A percentile compares a stretch with the other conserved stretches of the same genome.
Conservation (phyloP, 768 basidiomycete species). For the Jaapia argillacea region DNA sequence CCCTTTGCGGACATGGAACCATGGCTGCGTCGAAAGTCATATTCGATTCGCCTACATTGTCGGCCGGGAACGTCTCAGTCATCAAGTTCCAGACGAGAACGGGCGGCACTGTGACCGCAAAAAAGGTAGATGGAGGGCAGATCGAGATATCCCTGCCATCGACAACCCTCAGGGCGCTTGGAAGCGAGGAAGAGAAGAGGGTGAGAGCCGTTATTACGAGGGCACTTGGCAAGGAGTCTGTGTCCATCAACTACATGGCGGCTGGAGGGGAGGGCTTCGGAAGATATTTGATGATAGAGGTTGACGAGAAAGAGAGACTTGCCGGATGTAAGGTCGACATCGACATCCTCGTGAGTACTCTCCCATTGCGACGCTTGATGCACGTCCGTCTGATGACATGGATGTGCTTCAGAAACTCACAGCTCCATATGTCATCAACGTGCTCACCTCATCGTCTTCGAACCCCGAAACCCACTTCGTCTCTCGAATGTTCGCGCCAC, state of each 20-base stretch:
- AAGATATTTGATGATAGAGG: conserved; percentile 29
- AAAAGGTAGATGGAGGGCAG: conserved; percentile 7
- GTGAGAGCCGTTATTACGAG: conserved; percentile 21
- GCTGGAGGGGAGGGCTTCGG: conserved; percentile 24
- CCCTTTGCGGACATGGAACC: conserved; percentile 11
- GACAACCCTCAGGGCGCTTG: conserved; percentile 14
- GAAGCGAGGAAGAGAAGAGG: conserved; percentile 19
- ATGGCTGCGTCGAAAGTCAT: conserved; percentile 31
- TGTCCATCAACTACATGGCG: conserved; percentile 26
- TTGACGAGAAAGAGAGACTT: conserved; percentile 29
- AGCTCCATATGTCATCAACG: conserved; percentile 24
- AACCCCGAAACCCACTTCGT: conserved; percentile 27
- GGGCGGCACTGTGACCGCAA: conserved; percentile 9
- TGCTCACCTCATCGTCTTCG: conserved; percentile 28
- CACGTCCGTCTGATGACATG: conserved; percentile 1
- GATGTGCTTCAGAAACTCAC: conserved; percentile 22
- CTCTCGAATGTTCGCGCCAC: conserved; percentile 42
- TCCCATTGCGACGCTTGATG: no score
- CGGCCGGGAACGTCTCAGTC: background rate
- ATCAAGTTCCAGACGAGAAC: conserved; percentile 17
- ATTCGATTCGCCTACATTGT: background rate
- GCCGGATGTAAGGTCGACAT: conserved; percentile 21
- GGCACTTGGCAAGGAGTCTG: conserved; percentile 26
- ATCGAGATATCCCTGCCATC: conserved; percentile 29
- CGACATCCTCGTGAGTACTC: conserved; percentile 23